phyloP scores from a whole-genome alignment of 2,329 filamentous ascomycete genomes.

The Colletotrichum abscissum region DNA sequence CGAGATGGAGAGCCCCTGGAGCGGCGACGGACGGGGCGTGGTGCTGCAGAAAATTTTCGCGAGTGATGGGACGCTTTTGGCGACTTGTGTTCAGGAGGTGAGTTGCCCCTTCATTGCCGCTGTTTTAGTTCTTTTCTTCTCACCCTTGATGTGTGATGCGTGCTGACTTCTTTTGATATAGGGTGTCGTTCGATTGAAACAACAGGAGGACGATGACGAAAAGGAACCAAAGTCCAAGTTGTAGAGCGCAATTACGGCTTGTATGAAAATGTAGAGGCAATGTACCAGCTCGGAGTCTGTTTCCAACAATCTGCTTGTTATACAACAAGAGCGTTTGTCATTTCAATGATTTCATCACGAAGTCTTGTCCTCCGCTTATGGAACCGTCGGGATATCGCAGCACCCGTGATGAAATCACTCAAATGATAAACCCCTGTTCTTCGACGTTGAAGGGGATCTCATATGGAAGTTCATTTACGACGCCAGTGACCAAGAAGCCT shows the following conservation, averaged over 20 bases:
- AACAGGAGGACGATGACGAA: slow-evolving; percentile 50
- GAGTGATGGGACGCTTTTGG: slow-evolving; percentile 77
- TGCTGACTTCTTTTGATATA: slow-evolving; percentile 43
- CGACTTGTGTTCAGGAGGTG: slow-evolving; percentile 84
- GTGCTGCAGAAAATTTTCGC: slow-evolving; percentile 81
- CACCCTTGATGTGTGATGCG: background rate
- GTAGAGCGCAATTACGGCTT: slow-evolving; percentile 31
- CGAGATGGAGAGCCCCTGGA: slow-evolving; percentile 85
- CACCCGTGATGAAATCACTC: too few relatives aligned
- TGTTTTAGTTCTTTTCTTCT: background rate
- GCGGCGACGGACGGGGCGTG: slow-evolving; percentile 80
- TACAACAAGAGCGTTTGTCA: too few relatives aligned
- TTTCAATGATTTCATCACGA: too few relatives aligned
- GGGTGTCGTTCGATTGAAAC: slow-evolving; percentile 64
- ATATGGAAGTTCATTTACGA: too few relatives aligned
- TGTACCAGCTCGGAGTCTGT: background rate
- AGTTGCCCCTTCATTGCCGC: slow-evolving; percentile 38
- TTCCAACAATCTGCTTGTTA: background rate
- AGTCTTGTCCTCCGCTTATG: too few relatives aligned
- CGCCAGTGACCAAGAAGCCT: too few relatives aligned
- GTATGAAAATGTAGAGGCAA: background rate
- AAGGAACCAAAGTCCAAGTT: slow-evolving; percentile 48
- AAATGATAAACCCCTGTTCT: too few relatives aligned
- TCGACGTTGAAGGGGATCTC: too few relatives aligned
- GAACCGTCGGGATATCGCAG: too few relatives aligned